phyloP scores from a whole-genome alignment of 2,329 filamentous ascomycete genomes.

The Penicillium verrucosum region DNA sequence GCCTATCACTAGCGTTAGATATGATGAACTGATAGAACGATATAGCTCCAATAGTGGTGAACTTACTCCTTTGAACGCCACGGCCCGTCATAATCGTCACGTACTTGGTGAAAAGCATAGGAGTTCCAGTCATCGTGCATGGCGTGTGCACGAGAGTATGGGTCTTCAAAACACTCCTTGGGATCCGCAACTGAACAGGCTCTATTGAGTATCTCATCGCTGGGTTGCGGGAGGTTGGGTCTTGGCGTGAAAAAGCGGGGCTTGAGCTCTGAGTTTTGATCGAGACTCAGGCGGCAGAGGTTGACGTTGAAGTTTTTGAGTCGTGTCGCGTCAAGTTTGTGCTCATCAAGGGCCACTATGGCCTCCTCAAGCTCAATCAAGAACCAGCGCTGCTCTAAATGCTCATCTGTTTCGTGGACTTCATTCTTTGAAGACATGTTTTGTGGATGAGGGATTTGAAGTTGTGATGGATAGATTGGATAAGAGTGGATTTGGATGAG shows the following conservation, averaged over 20 bases:
- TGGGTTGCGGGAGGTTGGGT: background rate
- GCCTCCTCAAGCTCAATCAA: background rate
- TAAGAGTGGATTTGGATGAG: background rate
- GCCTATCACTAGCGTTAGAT: background rate
- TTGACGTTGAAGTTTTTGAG: background rate
- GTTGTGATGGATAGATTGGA: background rate
- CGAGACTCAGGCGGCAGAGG: background rate
- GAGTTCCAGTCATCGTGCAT: accelerated
- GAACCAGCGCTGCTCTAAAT: background rate
- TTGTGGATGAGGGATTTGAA: background rate
- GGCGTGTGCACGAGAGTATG: background rate
- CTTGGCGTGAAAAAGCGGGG: background rate
- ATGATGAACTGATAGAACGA: background rate
- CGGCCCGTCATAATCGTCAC: background rate
- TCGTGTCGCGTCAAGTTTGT: background rate
- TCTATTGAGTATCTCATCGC: background rate
- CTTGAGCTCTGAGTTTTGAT: background rate
- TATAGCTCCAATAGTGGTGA: background rate
- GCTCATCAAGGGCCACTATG: background rate
- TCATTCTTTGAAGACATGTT: background rate
- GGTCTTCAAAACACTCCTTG: too few species aligned
- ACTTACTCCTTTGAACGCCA: background rate
- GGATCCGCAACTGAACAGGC: background rate
- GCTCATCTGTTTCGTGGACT: background rate
- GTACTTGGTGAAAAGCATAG: background rate